Percentiles rank a stretch among this genome's conserved stretches.
Evolutionary conservation across 2,329 filamentous ascomycete genomes (phyloP).

Genomic region (Ascochyta pisi): DNA sequence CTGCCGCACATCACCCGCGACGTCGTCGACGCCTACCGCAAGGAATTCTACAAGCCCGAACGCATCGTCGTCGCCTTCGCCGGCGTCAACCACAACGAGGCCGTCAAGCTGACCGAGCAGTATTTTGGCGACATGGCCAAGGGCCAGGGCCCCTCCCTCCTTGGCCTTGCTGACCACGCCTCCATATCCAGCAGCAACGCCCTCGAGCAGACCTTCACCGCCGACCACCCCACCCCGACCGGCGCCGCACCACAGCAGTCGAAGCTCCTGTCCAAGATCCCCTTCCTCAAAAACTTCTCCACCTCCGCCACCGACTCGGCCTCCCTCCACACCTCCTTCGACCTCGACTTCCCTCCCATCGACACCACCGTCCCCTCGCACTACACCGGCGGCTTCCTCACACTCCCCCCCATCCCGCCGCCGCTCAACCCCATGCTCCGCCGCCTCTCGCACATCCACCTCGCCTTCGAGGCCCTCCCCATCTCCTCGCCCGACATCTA

Average conservation of each 20-base stretch:
- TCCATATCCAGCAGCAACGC: conserved; percentile 29
- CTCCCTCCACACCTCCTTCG: conserved; percentile 57
- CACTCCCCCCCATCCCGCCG: conserved; percentile 79
- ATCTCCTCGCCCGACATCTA: conserved; percentile 94
- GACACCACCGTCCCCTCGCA: conserved; percentile 72
- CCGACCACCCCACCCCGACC: conserved; percentile 44
- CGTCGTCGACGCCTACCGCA: conserved; percentile 79
- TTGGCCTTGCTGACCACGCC: conserved; percentile 39
- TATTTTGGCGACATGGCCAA: conserved; percentile 91
- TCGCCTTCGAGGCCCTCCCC: conserved; percentile 93
- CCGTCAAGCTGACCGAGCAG: conserved; percentile 78
- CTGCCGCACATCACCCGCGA: conserved; percentile 75
- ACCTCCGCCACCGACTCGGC: conserved; percentile 72
- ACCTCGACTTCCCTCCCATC: conserved; percentile 55
- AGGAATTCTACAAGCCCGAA: conserved; percentile 86
- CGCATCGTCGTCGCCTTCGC: conserved; percentile 95
- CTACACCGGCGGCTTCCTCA: conserved; percentile 94
- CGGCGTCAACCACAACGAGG: conserved; percentile 81
- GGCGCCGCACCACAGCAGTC: conserved; percentile 61
- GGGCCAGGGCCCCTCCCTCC: conserved; percentile 53
- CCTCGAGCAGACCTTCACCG: conserved; percentile 56
- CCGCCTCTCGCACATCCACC: conserved; percentile 87
- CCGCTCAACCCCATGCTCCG: conserved; percentile 79
- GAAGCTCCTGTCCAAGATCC: conserved; percentile 79
- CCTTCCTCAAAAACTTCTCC: conserved; percentile 88